phyloP scores from a whole-genome alignment of 345 rosid genomes.

The Erysimum cheiranthoides region DNA sequence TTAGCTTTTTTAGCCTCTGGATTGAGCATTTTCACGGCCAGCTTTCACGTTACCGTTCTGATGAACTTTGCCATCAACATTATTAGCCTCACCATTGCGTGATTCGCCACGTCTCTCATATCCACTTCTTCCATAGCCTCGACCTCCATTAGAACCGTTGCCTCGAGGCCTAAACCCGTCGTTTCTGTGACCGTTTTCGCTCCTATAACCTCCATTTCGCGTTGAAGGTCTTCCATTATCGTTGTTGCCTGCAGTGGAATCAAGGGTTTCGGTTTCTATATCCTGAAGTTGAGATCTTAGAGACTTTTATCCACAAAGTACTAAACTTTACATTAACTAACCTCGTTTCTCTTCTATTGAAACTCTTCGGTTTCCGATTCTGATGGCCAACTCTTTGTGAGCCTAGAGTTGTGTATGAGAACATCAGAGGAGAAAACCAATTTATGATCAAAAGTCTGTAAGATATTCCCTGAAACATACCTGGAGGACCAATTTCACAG shows the following conservation, averaged over 20 bases:
- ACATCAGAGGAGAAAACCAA: slow-evolving; percentile 16
- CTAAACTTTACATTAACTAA: slow-evolving; percentile 30
- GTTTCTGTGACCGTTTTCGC: slow-evolving; percentile 60
- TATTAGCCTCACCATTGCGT: slow-evolving; percentile 34
- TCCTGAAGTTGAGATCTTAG: slow-evolving; percentile 16
- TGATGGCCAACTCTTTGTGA: slow-evolving; percentile 57
- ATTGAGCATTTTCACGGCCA: slow-evolving; percentile 33
- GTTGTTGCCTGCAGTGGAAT: slow-evolving; percentile 48
- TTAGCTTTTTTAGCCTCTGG: slow-evolving; percentile 14
- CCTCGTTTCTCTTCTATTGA: slow-evolving; percentile 86
- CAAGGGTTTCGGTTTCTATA: background rate
- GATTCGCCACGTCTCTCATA: slow-evolving; percentile 53
- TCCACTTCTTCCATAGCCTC: slow-evolving; percentile 53
- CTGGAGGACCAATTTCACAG: slow-evolving; percentile 69
- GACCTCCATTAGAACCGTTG: slow-evolving; percentile 50
- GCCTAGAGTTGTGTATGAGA: slow-evolving; percentile 27
- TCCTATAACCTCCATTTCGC: slow-evolving; percentile 58
- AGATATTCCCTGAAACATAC: slow-evolving; percentile 38
- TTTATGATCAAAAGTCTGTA: background rate
- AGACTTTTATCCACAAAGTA: slow-evolving; percentile 15
- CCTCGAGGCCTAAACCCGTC: slow-evolving; percentile 61
- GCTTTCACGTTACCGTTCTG: slow-evolving; percentile 43
- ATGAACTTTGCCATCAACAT: slow-evolving; percentile 45
- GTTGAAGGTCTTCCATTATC: slow-evolving; percentile 51
- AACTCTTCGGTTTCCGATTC: slow-evolving; percentile 65